Conservation (phyloP, 352 stramenopile genomes). For the Phytophthora aleatoria region DNA sequence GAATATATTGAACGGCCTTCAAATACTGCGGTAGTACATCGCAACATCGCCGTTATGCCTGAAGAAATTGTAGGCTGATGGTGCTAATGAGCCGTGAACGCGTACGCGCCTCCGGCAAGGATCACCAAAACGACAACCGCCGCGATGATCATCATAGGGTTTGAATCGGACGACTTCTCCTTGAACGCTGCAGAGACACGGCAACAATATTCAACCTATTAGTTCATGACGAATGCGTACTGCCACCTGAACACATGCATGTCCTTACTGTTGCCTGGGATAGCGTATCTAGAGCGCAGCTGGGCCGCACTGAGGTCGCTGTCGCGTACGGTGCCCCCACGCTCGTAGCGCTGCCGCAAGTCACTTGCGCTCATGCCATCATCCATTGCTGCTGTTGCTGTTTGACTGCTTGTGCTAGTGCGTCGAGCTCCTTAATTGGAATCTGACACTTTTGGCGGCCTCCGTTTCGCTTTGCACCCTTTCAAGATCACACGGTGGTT, state of each 20-base stretch:
- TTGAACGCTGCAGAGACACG: constrained; percentile 55
- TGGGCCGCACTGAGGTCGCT: constrained; percentile 80
- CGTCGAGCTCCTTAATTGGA: constrained; percentile 5
- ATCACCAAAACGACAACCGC: constrained; percentile 54
- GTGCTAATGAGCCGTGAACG: constrained; percentile 41
- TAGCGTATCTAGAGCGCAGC: constrained; percentile 79
- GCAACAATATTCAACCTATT: background rate
- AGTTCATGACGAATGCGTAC: background rate
- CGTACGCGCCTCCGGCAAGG: constrained; percentile 59
- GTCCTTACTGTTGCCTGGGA: constrained; percentile 78
- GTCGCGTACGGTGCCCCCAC: constrained; percentile 73
- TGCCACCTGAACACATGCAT: background rate
- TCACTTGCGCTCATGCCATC: constrained; percentile 72
- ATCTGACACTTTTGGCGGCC: background rate
- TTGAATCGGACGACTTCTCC: constrained; percentile 55
- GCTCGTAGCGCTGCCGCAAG: constrained; percentile 75
- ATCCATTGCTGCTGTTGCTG: constrained; percentile 38
- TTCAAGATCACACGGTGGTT: constrained; percentile 17
- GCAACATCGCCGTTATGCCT: background rate
- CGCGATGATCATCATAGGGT: constrained; percentile 52
- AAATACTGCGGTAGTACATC: background rate
- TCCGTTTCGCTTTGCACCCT: constrained; percentile 19
- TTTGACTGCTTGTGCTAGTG: constrained; percentile 9
- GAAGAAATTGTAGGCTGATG: background rate
- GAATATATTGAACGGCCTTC: too few species aligned